A percentile compares a stretch with the other conserved stretches of the same genome.
Evolutionary conservation across 371 early-diverging fungal species (phyloP).

Genomic region (Paraphysoderma sedebokerense): DNA sequence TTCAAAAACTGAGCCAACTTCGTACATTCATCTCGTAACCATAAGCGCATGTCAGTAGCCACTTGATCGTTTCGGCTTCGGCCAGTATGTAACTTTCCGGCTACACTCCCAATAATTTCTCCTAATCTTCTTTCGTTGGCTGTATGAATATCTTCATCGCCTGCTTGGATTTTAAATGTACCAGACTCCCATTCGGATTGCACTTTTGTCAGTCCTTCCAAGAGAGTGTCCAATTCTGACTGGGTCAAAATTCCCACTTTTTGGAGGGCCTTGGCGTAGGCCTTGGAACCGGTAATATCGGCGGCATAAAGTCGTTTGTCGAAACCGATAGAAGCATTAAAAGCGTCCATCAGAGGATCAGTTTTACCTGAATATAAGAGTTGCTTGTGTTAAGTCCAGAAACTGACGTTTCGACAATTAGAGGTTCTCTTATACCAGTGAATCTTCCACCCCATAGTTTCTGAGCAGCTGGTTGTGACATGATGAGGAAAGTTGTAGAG

Average conservation of each 20-base stretch:
- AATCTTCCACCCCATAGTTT: too few relatives aligned
- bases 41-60: conserved; percentile 92
- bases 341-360: conserved; percentile 89
- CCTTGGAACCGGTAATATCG: conserved; percentile 74
- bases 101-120: conserved; percentile 75
- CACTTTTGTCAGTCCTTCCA: conserved; percentile 55
- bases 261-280: conserved; percentile 73
- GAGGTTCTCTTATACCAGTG: too few relatives aligned
- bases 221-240: conserved; percentile 50
- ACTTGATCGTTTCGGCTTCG: conserved; percentile 92
- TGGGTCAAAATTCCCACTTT: conserved; percentile 52
- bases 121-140: conserved; percentile 91
- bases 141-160: conserved; percentile 97
- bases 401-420: too few relatives aligned
- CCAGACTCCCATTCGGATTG: conserved; percentile 63
- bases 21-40: conserved; percentile 58
- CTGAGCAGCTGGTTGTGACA: too few relatives aligned
- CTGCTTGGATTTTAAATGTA: conserved; percentile 46
- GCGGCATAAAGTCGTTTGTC: conserved; percentile 81
- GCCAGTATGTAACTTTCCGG: conserved; percentile 94
- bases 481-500: too few relatives aligned
- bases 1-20: too few relatives aligned
- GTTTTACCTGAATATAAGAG: conserved; percentile 57
- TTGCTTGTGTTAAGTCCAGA: too few relatives aligned
- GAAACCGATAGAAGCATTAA: conserved; percentile 86